Evolutionary conservation across 2,329 filamentous ascomycete species (phyloP).

Genomic region (Hymenoscyphus fraxineus): DNA sequence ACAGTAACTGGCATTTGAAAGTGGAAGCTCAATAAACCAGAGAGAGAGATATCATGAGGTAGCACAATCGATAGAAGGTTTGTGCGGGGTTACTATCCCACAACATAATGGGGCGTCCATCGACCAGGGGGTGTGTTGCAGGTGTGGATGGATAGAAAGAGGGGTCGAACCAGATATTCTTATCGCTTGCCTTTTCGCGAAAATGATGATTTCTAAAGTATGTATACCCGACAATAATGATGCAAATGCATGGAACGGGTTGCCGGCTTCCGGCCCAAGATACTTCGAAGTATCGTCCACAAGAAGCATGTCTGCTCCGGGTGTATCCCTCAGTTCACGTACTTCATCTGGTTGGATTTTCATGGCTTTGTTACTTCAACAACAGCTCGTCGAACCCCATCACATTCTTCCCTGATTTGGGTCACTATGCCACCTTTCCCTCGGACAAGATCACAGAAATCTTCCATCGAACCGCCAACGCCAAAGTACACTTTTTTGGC

Average conservation of each 20-base stretch:
- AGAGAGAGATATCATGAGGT: too few relatives aligned
- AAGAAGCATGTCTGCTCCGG: neutral
- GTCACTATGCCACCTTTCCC: slow-evolving; percentile 47
- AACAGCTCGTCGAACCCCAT: slow-evolving; percentile 59
- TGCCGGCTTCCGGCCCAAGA: too few relatives aligned
- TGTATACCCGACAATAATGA: too few relatives aligned
- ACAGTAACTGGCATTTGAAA: neutral
- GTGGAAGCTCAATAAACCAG: neutral
- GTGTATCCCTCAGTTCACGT: neutral
- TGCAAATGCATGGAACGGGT: too few relatives aligned
- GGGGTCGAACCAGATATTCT: too few relatives aligned
- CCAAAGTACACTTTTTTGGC: slow-evolving; percentile 83
- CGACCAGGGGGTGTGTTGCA: neutral
- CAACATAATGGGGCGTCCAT: neutral
- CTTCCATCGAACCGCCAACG: slow-evolving; percentile 76
- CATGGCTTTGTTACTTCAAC: slow-evolving; percentile 38
- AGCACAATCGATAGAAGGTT: neutral
- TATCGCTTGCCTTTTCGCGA: too few relatives aligned
- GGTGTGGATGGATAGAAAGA: neutral
- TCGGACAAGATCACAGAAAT: slow-evolving; percentile 57
- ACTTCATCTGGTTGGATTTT: neutral
- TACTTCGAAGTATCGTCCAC: neutral
- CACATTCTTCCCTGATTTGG: slow-evolving; percentile 53
- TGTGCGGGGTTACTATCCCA: neutral
- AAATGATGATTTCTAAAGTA: too few relatives aligned